Conservation (phyloP, 768 basidiomycete genomes). For the Suillus occidentalis region DNA sequence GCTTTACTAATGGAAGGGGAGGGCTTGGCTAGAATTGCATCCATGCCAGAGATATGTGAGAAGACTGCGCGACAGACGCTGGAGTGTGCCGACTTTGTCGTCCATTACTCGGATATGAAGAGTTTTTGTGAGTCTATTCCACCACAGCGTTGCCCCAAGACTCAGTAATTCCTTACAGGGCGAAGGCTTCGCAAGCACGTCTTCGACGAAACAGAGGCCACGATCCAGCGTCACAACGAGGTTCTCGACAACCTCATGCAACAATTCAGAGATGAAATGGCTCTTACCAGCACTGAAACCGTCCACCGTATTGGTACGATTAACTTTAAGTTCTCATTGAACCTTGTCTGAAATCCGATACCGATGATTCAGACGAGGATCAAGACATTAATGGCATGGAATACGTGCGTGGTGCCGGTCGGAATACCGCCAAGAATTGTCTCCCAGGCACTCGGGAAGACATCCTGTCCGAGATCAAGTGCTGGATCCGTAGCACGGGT, state of each 20-base stretch:
- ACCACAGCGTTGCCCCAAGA: not conserved
- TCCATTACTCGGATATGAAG: constrained; percentile 25
- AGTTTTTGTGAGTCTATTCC: constrained; percentile 17
- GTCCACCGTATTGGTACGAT: not conserved
- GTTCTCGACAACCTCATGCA: constrained; percentile 7
- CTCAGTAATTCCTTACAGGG: not conserved
- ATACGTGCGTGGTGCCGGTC: not conserved
- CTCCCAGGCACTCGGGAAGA: constrained; percentile 13
- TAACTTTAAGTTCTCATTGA: accelerated
- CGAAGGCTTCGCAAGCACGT: constrained; percentile 1
- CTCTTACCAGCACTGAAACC: too few species aligned
- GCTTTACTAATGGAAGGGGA: constrained; percentile 2
- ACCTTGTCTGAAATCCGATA: not conserved
- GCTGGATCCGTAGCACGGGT: constrained; percentile 12
- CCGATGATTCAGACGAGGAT: not conserved
- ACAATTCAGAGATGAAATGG: not conserved
- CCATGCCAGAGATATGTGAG: not conserved
- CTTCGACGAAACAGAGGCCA: not conserved
- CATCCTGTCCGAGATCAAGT: constrained; percentile 15
- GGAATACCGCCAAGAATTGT: constrained; percentile 9
- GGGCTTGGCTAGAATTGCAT: not conserved
- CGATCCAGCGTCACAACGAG: not conserved
- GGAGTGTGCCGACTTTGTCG: constrained; percentile 30
- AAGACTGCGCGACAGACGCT: constrained; percentile 16
- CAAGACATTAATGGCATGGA: constrained; percentile 1